Conservation (phyloP, 2,329 filamentous ascomycete genomes). For the Periconia macrospinosa region DNA sequence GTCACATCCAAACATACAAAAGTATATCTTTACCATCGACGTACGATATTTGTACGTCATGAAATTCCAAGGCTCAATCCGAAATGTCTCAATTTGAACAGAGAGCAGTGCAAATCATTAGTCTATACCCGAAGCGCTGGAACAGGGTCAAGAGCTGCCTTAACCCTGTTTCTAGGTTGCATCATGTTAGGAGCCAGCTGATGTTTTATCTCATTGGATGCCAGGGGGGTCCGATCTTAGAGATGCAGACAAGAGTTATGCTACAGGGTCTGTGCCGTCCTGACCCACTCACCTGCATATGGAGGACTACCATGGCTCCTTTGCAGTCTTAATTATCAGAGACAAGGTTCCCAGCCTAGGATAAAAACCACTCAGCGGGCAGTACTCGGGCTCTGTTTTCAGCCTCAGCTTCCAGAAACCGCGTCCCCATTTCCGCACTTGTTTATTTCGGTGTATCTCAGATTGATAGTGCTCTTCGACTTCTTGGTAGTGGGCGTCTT, state of each 20-base stretch:
- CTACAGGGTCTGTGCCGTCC: conserved; percentile 18
- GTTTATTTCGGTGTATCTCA: not conserved
- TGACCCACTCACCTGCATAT: conserved; percentile 22
- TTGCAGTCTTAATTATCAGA: conserved; percentile 20
- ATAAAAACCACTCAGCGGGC: not conserved
- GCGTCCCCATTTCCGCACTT: not conserved
- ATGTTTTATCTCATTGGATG: conserved; percentile 12
- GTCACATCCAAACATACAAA: no score
- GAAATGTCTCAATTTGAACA: conserved; percentile 1
- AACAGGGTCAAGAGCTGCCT: not conserved
- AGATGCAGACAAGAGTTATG: conserved; percentile 11
- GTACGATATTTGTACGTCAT: no score
- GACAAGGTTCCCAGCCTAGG: conserved; percentile 8
- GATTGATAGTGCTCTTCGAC: not conserved
- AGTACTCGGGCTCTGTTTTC: not conserved
- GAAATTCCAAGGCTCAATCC: not conserved
- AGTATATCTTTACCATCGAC: no score
- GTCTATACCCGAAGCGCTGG: conserved; percentile 1
- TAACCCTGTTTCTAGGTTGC: not conserved
- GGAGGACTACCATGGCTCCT: conserved; percentile 20
- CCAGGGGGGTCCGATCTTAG: conserved; percentile 12
- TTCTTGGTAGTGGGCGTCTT: not conserved
- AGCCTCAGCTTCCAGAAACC: not conserved
- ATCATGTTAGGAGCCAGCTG: not conserved
- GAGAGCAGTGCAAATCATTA: not conserved